phyloP scores from a whole-genome alignment of 23 red algal species.

The Gracilaria gracilis region DNA sequence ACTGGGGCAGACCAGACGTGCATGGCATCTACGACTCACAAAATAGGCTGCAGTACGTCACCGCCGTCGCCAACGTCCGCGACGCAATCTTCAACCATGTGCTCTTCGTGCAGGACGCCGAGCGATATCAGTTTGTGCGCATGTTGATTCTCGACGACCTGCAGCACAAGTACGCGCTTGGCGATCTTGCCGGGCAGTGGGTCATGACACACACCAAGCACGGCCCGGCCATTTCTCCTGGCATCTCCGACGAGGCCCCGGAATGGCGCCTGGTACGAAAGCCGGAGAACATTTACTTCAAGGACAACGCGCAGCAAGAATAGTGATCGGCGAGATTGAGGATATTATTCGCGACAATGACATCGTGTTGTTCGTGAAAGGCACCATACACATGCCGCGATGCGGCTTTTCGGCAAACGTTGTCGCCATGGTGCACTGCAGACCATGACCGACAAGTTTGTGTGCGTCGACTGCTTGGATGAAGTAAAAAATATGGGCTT shows the following conservation, averaged over 20 bases:
- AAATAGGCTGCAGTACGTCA: conserved; percentile 50
- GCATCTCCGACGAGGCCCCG: conserved; percentile 47
- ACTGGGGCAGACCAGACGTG: conserved; percentile 54
- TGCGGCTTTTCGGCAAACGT: conserved; percentile 83
- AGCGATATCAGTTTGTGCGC: conserved; percentile 26
- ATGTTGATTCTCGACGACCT: conserved; percentile 49
- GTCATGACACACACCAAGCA: conserved; percentile 38
- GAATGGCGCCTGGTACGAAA: conserved; percentile 44
- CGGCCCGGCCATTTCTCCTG: conserved; percentile 50
- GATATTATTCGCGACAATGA: conserved; percentile 53
- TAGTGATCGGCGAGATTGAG: conserved; percentile 28
- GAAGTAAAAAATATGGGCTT: conserved; percentile 62
- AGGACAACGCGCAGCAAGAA: conserved; percentile 16
- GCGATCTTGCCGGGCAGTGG: conserved; percentile 62
- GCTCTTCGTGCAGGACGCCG: background rate
- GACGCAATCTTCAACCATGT: conserved; percentile 55
- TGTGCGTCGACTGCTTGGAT: conserved; percentile 83
- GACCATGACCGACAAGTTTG: conserved; percentile 68
- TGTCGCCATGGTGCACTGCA: conserved; percentile 78
- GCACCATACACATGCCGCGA: conserved; percentile 60
- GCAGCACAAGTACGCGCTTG: conserved; percentile 44
- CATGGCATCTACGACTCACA: conserved; percentile 55
- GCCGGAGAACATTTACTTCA: conserved; percentile 35
- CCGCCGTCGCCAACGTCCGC: conserved; percentile 57
- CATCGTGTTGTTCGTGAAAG: conserved; percentile 94